Percentiles rank a stretch among this genome's conserved stretches.
Conservation (phyloP, 345 rosid genomes). For the Combretum micranthum region DNA sequence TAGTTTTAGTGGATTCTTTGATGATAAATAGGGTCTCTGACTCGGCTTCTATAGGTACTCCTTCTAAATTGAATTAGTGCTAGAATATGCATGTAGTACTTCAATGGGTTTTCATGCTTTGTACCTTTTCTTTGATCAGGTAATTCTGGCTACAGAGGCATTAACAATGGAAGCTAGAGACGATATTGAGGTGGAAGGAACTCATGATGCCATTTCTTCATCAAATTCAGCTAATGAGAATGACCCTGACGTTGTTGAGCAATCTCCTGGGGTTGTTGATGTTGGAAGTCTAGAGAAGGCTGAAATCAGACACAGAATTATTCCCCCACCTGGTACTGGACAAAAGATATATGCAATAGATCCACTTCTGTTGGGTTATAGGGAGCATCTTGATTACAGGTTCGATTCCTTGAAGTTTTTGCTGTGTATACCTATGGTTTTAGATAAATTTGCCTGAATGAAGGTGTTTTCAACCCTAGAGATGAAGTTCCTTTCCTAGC, state of each 20-base stretch:
- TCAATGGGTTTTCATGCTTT: background rate
- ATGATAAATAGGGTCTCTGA: no score
- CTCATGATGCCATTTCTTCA: conserved; percentile 23
- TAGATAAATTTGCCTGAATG: no score
- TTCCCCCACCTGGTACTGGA: conserved; percentile 76
- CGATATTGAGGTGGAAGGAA: conserved; percentile 29
- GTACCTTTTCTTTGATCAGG: conserved; percentile 21
- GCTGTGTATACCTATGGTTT: background rate
- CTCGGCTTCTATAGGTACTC: no score
- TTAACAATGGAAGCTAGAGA: conserved; percentile 37
- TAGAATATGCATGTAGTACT: conserved; percentile 4
- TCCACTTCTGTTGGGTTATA: conserved; percentile 47
- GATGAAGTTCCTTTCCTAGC: no score
- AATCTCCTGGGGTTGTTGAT: conserved; percentile 19
- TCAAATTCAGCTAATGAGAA: conserved; percentile 17
- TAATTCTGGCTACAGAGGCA: conserved; percentile 21
- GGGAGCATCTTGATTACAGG: conserved; percentile 86
- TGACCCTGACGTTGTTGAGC: conserved; percentile 15
- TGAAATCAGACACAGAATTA: conserved; percentile 27
- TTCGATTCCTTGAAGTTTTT: conserved; percentile 17
- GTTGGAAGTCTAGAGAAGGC: conserved; percentile 20
- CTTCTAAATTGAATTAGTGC: background rate
- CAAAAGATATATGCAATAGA: conserved; percentile 81
- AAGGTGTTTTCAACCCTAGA: no score
- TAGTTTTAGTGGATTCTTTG: no score